A percentile compares a stretch with the other conserved stretches of the same genome.
These are phyloP conservation scores for Plenodomus tracheiphilus DNA, from an alignment of 2,329 filamentous ascomycete species.

Conservation along the genomic window DNA sequence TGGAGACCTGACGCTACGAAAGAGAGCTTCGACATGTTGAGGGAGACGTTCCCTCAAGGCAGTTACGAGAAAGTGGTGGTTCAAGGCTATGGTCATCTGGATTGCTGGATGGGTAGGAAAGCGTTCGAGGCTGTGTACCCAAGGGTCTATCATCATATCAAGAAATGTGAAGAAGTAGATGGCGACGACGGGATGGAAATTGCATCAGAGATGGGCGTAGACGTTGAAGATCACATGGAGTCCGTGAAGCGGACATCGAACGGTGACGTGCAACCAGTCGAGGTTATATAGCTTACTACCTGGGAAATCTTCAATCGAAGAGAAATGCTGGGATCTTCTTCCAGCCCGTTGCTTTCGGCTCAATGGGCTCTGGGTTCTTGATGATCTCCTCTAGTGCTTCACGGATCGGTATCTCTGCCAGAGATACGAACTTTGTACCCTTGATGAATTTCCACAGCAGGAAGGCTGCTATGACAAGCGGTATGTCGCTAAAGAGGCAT, in stretches of 20 bases:
- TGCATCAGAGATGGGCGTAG: no score
- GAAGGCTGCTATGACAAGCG: slow-evolving; percentile 51
- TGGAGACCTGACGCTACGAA: slow-evolving; percentile 59
- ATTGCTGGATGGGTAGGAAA: slow-evolving; percentile 65
- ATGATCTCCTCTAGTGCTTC: slow-evolving; percentile 27
- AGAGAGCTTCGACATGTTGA: slow-evolving; percentile 57
- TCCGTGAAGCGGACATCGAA: no score
- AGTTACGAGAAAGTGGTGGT: slow-evolving; percentile 58
- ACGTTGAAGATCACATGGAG: no score
- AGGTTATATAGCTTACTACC: no score
- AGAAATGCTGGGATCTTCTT: slow-evolving; percentile 13
- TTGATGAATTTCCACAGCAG: slow-evolving; percentile 68
- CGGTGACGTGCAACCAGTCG: no score
- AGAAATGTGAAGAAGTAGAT: no score
- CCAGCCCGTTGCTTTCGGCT: slow-evolving; percentile 20
- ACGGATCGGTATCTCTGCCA: slow-evolving; percentile 25
- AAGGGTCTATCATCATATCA: no score
- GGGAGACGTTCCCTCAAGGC: slow-evolving; percentile 54
- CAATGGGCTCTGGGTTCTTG: slow-evolving; percentile 20
- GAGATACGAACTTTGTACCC: slow-evolving; percentile 55
- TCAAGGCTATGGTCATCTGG: slow-evolving; percentile 63
- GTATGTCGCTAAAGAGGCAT: slow-evolving; percentile 45
- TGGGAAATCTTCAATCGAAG: slow-evolving; percentile 10
- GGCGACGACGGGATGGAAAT: no score
- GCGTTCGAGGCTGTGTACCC: slow-evolving; percentile 64